A percentile compares a stretch with the other conserved stretches of the same genome.
Evolutionary conservation across 164 flowering plant species (phyloP).

Genomic region (Vitis cinerea): DNA sequence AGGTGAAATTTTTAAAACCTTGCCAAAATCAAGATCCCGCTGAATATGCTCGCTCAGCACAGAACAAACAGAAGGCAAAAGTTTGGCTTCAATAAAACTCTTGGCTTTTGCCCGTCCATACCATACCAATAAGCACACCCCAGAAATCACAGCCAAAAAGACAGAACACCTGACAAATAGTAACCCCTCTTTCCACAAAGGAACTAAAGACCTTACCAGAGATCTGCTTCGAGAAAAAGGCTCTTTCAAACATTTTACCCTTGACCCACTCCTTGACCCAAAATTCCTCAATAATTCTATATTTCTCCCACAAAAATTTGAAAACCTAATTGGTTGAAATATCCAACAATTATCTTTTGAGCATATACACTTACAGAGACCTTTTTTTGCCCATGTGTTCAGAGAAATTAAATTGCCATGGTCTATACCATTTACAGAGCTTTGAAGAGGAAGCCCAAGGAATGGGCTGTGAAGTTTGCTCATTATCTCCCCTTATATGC

Average conservation of each 20-base stretch:
- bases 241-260: conserved; percentile 55
- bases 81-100: conserved; percentile 60
- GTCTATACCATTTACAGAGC: conserved; percentile 25
- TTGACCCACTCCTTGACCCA: conserved; percentile 38
- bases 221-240: conserved; percentile 52
- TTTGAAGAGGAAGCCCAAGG: conserved; percentile 46
- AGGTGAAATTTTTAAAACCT: conserved; percentile 76
- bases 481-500: conserved; percentile 41
- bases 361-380: conserved; percentile 28
- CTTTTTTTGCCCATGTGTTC: conserved; percentile 24
- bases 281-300: conserved; percentile 36
- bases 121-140: conserved; percentile 78
- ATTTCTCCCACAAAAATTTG: conserved; percentile 54
- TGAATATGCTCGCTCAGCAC: conserved; percentile 73
- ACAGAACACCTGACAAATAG: conserved; percentile 73
- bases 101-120: conserved; percentile 73
- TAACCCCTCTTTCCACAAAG: conserved; percentile 82
- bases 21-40: conserved; percentile 80
- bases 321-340: conserved; percentile 37
- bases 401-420: conserved; percentile 22
- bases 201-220: conserved; percentile 54
- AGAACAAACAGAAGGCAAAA: conserved; percentile 87
- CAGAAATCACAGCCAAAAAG: conserved; percentile 71
- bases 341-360: conserved; percentile 40
- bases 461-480: conserved; percentile 47